Evolutionary conservation across 2,329 filamentous ascomycete species (phyloP).

Genomic region (Pseudocercospora macadamiae): DNA sequence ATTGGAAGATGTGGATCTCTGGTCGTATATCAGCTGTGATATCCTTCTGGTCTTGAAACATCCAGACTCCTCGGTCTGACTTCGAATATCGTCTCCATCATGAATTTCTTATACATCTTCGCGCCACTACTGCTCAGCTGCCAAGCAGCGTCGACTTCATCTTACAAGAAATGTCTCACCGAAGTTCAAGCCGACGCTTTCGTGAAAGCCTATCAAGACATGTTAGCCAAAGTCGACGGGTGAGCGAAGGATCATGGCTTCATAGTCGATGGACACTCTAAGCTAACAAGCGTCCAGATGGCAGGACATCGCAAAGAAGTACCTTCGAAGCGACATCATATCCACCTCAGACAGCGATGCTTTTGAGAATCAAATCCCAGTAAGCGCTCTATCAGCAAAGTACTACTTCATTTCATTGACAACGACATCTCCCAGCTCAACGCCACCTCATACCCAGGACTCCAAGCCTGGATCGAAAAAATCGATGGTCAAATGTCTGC

Average conservation of each 20-base stretch:
- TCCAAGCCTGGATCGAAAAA: slow-evolving; percentile 7
- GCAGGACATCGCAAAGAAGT: background rate
- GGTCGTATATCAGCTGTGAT: too few species aligned
- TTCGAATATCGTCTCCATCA: too few species aligned
- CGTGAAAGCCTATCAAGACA: slow-evolving; percentile 12
- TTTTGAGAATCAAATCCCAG: slow-evolving; percentile 9
- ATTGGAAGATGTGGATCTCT: too few species aligned
- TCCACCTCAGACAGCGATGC: slow-evolving; percentile 11
- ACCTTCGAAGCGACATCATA: slow-evolving; percentile 5
- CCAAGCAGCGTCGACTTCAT: background rate
- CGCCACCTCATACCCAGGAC: slow-evolving; percentile 3
- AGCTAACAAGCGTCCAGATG: background rate
- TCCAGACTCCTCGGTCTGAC: too few species aligned
- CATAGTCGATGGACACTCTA: too few species aligned
- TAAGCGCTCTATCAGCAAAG: background rate
- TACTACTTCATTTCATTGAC: background rate
- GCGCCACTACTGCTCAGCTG: background rate
- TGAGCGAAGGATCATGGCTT: too few species aligned
- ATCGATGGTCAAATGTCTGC: background rate
- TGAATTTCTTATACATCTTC: background rate
- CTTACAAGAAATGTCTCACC: slow-evolving; percentile 4
- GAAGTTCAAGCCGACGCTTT: slow-evolving; percentile 3
- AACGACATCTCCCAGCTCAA: background rate
- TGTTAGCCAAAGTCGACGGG: slow-evolving; percentile 10
- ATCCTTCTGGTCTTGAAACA: too few species aligned